Base-by-base conservation (phyloP, 1,284 basidiomycete genomes). In the Ceratobasidium sp. region DNA sequence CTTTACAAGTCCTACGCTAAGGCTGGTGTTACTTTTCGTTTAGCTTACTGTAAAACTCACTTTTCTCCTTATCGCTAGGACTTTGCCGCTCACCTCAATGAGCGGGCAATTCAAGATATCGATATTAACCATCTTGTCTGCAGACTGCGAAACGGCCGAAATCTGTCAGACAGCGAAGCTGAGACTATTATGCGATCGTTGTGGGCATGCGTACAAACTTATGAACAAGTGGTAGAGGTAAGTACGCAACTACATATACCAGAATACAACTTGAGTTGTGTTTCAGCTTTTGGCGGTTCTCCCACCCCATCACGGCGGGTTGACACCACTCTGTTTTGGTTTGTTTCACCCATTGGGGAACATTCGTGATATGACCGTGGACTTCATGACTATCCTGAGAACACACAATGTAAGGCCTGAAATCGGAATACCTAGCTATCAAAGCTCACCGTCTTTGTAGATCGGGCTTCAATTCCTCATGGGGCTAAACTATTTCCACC, bases 221-320 rank as follows among this genome's bases (percentile, higher is more conserved):
- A 97, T 81, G 94, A 96, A 71, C 94, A 98, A 84, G 92, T 96
- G 1, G 88, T 95, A 5, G 96, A 99, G 89, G 96, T 95, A 80
- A 77, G 89, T 83, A 19, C 44, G 52, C 2, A 56, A 22, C 46
- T n/a, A 29, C 61, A 9, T 17, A 61, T 69, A 37, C 49, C 52
- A n/a, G 61, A 7, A 56, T 46, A 56, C 25, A 29, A 32, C 43
- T 56, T 34, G 32, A 74, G 37, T 34, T 22, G 9, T 51, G 19
- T 65, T 65, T 32, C 80, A 98, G 96, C 86, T 98, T 13, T 85
- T 98, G 25, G 89, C 96, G 0, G 86, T 89, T 76, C 84, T 93
- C 44, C 91, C 96, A 6, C 89, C 92, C 1, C 92, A 96, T 80
- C 87, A 88, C 6, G 95, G 95, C 51, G 97, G 97, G 0, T 85